Evolutionary conservation across 306 rosid species (phyloP), one percentile per base, ranked within the genome.

Genomic region (Cotoneaster glaucophyllus): DNA sequence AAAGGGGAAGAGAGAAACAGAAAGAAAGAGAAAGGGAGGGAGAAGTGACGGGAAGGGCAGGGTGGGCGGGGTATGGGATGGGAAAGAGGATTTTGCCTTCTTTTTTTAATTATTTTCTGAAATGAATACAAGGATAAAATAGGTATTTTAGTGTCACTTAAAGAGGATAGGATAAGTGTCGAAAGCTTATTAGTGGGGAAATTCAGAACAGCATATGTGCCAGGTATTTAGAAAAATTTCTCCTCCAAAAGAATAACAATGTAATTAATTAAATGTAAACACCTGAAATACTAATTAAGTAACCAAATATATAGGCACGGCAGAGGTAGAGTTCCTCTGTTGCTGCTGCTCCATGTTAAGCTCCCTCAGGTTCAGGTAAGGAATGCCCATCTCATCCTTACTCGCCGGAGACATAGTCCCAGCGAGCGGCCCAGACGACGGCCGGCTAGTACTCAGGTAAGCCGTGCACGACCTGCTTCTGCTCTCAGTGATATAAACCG

Each of bases 261-360:
- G 54, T 57, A 25, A 67, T 59, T 62, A 74, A 43, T 34, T 37
- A 37, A 45, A 45, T 45, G 11, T 19, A 17, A n/a, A n/a, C 44
- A 43, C 44, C 52, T 22, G 24, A 31, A 26, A 8, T 53, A 59
- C 4, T 19, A 25, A 29, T 28, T 56, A 93, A 54, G 96, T 90
- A 67, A 92, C 97, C 82, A 95, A 78, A 74, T 95, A 95, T 53
- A 95, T 82, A 24, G 97, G 97, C 96, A 86, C 77, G 73, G 93
- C 86, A 0, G 97, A 90, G 74, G 97, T 77, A 62, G 96, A 90
- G 77, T 80, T 64, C 84, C 92, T 89, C 64, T 83, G 94, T 15
- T 84, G 96, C 24, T 85, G 87, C 59, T 90, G 97, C 74, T 95
- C 97, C 96, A 89, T 83, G 5, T 78, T 90, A 11, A 95, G 99